Evolutionary conservation across 345 rosid species (phyloP), one percentile per base, ranked within the genome.

Genomic region (Fremontodendron californicum): DNA sequence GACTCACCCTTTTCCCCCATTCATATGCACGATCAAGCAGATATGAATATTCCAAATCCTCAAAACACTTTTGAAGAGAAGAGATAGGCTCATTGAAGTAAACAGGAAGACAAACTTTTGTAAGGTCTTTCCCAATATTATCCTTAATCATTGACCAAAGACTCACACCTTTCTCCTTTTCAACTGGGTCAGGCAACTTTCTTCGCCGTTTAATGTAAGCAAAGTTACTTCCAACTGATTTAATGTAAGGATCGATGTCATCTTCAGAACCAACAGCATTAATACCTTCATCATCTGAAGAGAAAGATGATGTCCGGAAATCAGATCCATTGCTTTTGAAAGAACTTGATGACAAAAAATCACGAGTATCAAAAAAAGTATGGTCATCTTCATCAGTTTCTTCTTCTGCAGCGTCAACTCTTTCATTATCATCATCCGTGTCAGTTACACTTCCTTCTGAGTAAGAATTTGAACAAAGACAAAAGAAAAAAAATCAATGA

Each of bases 141-240:
- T 96, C 99, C 90, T 94, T 96, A 79, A 96, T 96, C 97, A 96
- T 96, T 5, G 98, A 94, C 99, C 99, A 96, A 33, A 96, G 94
- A 86, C 99, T 92, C 71, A 94, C 91, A 71, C 97, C 84, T 84
- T 94, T 96, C 84, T 96, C 99, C 49, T 85, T 96, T 79, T 94
- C 98, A 80, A 88, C 80, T 15, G 98, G 98, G 61, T 96, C 97
- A 70, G 98, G 99, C 83, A 96, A 86, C 79, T 88, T 90, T 84
- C 92, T 94, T 39, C 99, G 93, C 46, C 99, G 86, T 83, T 91
- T 96, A 65, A 94, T 82, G 46, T 77, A 65, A 76, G 95, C 92
- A 80, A 89, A 89, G 81, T 84, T 89, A 73, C 77, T 79, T 73
- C 97, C 98, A 77, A 89, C 83, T 69, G 87, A 78, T 81, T 81